Evolutionary conservation across 2,329 filamentous ascomycete species (phyloP).

Genomic region (Neopestalotiopsis sp.): DNA sequence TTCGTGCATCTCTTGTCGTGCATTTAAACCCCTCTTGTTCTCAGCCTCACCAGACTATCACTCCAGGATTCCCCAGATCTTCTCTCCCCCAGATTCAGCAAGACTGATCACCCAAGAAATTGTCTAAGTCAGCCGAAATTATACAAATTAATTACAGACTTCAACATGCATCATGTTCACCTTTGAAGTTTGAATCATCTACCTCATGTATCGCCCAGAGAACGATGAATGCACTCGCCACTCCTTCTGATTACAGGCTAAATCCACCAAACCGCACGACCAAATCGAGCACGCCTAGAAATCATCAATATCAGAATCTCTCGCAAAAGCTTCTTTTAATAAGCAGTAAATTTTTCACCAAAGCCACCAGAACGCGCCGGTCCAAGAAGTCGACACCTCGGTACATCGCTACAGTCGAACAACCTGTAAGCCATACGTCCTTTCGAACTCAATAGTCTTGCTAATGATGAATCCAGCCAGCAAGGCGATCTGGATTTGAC

Average conservation of each 20-base stretch:
- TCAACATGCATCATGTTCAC: conserved; percentile 11
- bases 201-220: background rate
- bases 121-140: no score
- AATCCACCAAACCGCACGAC: background rate
- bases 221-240: conserved; percentile 17
- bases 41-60: conserved; percentile 15
- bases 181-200: conserved; percentile 4
- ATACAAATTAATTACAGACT: no score
- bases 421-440: no score
- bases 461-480: no score
- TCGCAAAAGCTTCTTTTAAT: background rate
- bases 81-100: background rate
- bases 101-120: no score
- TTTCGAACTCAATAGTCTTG: no score
- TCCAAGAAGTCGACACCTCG: background rate
- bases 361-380: background rate
- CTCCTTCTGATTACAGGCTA: background rate
- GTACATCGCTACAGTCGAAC: background rate
- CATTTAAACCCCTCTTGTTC: conserved; percentile 14
- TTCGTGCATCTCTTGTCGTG: conserved; percentile 18
- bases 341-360: background rate
- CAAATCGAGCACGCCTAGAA: background rate
- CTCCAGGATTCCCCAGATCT: background rate
- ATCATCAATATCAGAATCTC: conserved; percentile 1
- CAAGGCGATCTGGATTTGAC: background rate